Evolutionary conservation across 2,329 filamentous ascomycete species (phyloP).

Genomic region (Penicillium sp.): DNA sequence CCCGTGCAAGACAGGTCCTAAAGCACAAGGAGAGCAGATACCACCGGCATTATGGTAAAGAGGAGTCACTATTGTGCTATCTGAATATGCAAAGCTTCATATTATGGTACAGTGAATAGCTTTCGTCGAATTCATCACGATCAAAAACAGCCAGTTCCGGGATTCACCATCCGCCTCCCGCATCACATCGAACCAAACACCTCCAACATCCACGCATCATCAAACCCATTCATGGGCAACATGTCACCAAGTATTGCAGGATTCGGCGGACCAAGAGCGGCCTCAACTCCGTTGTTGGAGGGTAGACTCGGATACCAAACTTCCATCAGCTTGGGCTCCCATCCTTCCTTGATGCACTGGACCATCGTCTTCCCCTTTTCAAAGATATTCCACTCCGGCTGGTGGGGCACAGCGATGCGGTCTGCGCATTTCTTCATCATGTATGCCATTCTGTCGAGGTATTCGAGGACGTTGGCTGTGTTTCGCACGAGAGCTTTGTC

Average conservation of each 20-base stretch:
- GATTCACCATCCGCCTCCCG: not conserved
- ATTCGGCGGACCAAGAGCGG: slow-evolving; percentile 5
- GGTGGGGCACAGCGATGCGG: not conserved
- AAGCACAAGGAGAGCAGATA: too few relatives aligned
- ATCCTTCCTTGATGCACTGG: slow-evolving; percentile 18
- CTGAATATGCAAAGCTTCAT: not conserved
- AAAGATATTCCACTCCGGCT: slow-evolving; percentile 16
- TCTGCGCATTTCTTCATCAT: slow-evolving; percentile 16
- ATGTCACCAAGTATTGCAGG: slow-evolving; percentile 10
- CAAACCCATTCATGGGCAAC: slow-evolving; percentile 18
- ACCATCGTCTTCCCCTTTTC: slow-evolving; percentile 23
- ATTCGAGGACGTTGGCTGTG: slow-evolving; percentile 26
- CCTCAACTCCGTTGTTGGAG: not conserved
- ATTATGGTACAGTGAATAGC: not conserved
- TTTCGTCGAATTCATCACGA: not conserved
- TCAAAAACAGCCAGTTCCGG: not conserved
- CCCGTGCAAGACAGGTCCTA: too few relatives aligned
- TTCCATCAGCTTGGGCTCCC: slow-evolving; percentile 26
- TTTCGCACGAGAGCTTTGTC: slow-evolving; percentile 27
- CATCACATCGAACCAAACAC: slow-evolving; percentile 22
- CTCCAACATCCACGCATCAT: slow-evolving; percentile 28
- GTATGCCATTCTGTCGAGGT: slow-evolving; percentile 20
- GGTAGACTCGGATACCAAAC: slow-evolving; percentile 18
- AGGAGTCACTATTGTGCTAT: not conserved
- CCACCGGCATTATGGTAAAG: not conserved